Evolutionary conservation across 192 early-diverging fungal species (phyloP).

Genomic region (Thamnidium elegans): DNA sequence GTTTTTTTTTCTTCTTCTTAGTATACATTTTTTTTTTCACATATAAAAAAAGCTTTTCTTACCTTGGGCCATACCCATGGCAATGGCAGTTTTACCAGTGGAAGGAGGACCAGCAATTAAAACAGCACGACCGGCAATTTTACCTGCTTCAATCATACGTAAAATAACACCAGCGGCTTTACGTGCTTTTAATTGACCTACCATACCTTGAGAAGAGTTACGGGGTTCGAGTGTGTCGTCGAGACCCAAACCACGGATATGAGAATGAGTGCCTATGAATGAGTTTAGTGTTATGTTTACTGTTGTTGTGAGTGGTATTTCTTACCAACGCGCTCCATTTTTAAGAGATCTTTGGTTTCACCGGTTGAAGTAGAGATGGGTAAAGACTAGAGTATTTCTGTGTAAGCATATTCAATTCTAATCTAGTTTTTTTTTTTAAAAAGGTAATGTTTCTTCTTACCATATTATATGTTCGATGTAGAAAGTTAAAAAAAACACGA

Average conservation of each 20-base stretch:
- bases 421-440: too few relatives aligned
- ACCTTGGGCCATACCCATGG: conserved; percentile 78
- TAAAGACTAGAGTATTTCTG: conserved; percentile 14
- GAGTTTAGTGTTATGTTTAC: neutral
- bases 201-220: conserved; percentile 91
- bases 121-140: conserved; percentile 95
- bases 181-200: conserved; percentile 92
- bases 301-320: neutral
- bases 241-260: conserved; percentile 94
- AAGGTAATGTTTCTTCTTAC: too few relatives aligned
- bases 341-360: conserved; percentile 70
- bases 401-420: too few relatives aligned
- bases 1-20: neutral
- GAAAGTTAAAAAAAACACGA: too few relatives aligned
- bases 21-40: neutral
- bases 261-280: conserved; percentile 87
- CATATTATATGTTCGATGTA: too few relatives aligned
- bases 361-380: conserved; percentile 45
- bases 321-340: conserved; percentile 85
- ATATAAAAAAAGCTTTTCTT: neutral
- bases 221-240: conserved; percentile 92
- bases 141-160: conserved; percentile 96
- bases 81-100: conserved; percentile 99
- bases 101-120: conserved; percentile 98
- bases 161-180: conserved; percentile 96